Conservation (phyloP, 2,329 filamentous ascomycete genomes). For the Nemania serpens region DNA sequence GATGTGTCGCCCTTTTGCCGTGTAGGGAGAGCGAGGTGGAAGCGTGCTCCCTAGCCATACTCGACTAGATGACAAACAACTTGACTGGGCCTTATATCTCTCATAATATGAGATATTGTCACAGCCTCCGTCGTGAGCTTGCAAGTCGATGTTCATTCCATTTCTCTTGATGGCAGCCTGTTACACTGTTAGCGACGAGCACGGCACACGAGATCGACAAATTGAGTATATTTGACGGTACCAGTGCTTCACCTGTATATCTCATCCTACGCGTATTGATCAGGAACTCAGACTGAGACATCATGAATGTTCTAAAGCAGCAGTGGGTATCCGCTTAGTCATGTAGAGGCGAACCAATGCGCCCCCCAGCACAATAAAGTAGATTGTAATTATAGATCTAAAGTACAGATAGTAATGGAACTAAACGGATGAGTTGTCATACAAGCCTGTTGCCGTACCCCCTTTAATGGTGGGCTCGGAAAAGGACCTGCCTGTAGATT, state of each 20-base stretch:
- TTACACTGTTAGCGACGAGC: neutral
- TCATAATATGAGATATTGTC: neutral
- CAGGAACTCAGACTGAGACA: neutral
- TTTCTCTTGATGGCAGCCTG: neutral
- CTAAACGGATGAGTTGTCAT: too few relatives aligned
- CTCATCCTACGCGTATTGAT: neutral
- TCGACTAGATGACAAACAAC: neutral
- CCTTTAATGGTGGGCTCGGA: too few relatives aligned
- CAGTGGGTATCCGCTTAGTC: too few relatives aligned
- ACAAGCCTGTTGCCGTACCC: too few relatives aligned
- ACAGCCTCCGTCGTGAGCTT: neutral
- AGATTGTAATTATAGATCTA: too few relatives aligned
- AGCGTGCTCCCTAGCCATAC: neutral
- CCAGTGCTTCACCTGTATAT: conserved; percentile 1
- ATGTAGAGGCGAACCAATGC: too few relatives aligned
- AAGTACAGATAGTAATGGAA: too few relatives aligned
- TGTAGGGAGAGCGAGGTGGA: neutral
- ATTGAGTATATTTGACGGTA: neutral
- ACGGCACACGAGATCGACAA: neutral
- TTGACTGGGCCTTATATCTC: too few relatives aligned
- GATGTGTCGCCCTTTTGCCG: neutral
- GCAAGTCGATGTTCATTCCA: neutral
- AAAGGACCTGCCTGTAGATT: too few relatives aligned
- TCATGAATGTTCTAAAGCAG: neutral
- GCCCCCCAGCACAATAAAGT: too few relatives aligned